Evolutionary conservation across 1,139 yeast species (phyloP), one percentile per base, ranked within the genome.

Genomic region (Wickerhamomyces sp.): DNA sequence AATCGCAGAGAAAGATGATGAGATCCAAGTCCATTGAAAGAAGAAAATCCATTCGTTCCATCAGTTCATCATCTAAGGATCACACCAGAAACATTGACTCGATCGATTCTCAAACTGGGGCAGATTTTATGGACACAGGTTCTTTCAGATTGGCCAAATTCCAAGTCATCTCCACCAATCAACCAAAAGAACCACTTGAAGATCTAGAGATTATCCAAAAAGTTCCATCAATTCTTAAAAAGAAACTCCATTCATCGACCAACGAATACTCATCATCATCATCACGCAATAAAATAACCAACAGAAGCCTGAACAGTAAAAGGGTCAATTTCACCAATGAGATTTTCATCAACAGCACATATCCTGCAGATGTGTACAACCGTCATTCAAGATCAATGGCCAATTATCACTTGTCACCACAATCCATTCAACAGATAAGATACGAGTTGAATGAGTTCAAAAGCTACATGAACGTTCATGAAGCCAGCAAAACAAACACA

Each of bases 391-490:
- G 36, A 18, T 39, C 49, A 9, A 30, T 47, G 16, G 43, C 51
- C 9, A 35, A 40, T n/a, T 40, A 40, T 24, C 43, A 44, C 18
- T 29, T 49, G 15, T 43, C 46, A 13, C 55, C 57, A 10, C 47
- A 45, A 26, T 12, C 44, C n/a, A 47, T 55, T 26, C 55, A 51
- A 23, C 48, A 48, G 22, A 51, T 55, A 33, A 51, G 56, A 37
- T 36, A 42, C 19, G 58, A 55, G 31, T 23, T 55, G 28, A 55
- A 55, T 30, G 55, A 50, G 16, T 53, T 46, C 39, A 55, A 55
- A 30, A 45, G 47, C 31, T 35, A 39, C 1, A 55, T 55, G 59
- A 22, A 33, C 5, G 54, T 55, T 13, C 58, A 54, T 31, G 51
- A 46, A 21, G 28, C 35, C 14, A 52, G 58, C 34, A 24, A 34